Evolutionary conservation across 2,329 filamentous ascomycete genomes (phyloP).

Genomic region (Paecilomyces sp.): DNA sequence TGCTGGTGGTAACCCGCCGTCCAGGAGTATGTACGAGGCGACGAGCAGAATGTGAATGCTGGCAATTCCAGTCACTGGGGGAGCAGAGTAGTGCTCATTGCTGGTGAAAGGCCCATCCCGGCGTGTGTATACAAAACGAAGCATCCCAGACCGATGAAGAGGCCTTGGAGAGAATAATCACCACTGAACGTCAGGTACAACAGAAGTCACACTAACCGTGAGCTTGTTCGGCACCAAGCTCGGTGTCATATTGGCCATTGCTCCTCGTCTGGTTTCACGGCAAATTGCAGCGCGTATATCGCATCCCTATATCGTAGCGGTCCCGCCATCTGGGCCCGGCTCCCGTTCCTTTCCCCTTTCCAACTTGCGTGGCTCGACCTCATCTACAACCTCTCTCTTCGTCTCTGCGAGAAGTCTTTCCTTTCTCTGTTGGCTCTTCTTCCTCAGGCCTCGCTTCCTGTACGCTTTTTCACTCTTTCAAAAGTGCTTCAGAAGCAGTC

Average conservation of each 20-base stretch:
- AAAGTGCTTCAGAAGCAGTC: conserved; percentile 10
- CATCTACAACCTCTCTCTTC: background rate
- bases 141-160: background rate
- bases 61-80: background rate
- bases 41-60: background rate
- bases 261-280: background rate
- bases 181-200: background rate
- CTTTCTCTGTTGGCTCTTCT: background rate
- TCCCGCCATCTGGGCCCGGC: background rate
- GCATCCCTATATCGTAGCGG: background rate
- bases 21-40: background rate
- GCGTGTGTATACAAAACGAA: background rate
- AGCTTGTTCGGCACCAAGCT: background rate
- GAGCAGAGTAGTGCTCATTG: background rate
- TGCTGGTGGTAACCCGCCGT: background rate
- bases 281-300: background rate
- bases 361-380: background rate
- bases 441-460: conserved; percentile 6
- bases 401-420: background rate
- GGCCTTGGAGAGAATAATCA: background rate
- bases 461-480: conserved; percentile 16
- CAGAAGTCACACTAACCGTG: background rate
- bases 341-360: background rate
- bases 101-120: background rate
- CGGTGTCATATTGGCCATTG: background rate